Evolutionary conservation across 768 basidiomycete species (phyloP), one percentile per base, ranked within the genome.

Genomic region (Amanita rubescens): DNA sequence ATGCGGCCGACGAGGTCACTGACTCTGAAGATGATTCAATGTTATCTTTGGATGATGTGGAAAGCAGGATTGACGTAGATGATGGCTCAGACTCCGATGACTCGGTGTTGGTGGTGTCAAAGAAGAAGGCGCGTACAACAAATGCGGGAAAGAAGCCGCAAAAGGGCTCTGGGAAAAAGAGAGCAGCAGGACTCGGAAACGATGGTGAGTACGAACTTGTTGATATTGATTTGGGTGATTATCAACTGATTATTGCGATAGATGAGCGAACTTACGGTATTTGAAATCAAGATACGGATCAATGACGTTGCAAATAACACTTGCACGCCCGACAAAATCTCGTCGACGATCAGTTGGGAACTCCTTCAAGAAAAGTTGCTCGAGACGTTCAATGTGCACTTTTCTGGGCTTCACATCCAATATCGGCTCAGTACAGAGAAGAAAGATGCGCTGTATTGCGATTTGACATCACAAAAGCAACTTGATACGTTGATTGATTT

Each of bases 361-460:
- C 24, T 27, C 9, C 44, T 46, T 46, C 44, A 46, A 46, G 44
- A 30, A 14, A 8, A 44, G 39, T 20, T 33, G 5, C 42, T 42
- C 20, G 27, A 19, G 39, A 20, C 42, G 22, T 41, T 52, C 39
- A 11, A 52, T 22, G 39, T 19, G 14, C 30, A 41, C 44, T 25
- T 27, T 19, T 3, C 42, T 38, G 19, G 39, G 12, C 30, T 43
- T 32, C 53, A 54, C 24, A 32, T 22, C 30, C 53, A 54, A 22
- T 47, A 54, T 49, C 53, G 45, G 14, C 48, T 47, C 27, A 49
- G 45, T 22, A 54, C 53, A 2, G 46, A 54, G 34, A 54, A 38
- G 24, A 54, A 54, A 30, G 53, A 49, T 34, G 49, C 53, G 4
- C 32, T 39, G 4, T 46, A 38, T 30, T 54, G 53, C 17, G 45